These are phyloP conservation scores for Sporothrix phasma DNA, from an alignment of 2,329 filamentous ascomycete species.

Conservation along the genomic window DNA sequence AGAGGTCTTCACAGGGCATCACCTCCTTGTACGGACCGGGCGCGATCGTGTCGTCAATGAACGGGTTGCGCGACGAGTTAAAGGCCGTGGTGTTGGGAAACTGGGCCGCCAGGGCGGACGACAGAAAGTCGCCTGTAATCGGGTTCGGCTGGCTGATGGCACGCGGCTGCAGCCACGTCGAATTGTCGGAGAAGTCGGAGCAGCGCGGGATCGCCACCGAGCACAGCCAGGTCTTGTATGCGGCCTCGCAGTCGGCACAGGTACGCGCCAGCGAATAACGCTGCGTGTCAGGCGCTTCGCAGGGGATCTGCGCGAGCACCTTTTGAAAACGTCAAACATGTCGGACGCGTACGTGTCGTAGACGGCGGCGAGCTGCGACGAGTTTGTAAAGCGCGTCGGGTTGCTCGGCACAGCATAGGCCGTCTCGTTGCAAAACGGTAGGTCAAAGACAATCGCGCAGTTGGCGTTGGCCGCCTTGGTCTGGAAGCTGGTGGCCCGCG, in stretches of 20 bases:
- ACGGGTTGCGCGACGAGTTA: conserved; percentile 55
- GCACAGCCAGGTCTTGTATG: conserved; percentile 94
- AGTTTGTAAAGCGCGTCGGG: conserved; percentile 48
- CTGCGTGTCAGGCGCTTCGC: conserved; percentile 62
- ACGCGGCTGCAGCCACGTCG: conserved; percentile 52
- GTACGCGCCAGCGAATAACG: conserved; percentile 70
- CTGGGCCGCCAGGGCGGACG: conserved; percentile 24
- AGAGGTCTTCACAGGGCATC: conserved; percentile 78
- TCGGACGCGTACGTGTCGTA: conserved; percentile 67
- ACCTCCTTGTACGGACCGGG: conserved; percentile 94
- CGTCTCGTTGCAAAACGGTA: conserved; percentile 80
- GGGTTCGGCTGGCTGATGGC: conserved; percentile 63
- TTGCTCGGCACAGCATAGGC: conserved; percentile 89
- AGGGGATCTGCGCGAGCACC: conserved; percentile 73
- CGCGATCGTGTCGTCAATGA: conserved; percentile 60
- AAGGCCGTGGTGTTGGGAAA: conserved; percentile 29
- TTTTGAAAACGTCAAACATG: conserved; percentile 73
- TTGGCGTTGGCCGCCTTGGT: conserved; percentile 59
- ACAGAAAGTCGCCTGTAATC: conserved; percentile 50
- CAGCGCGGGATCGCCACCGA: conserved; percentile 87
- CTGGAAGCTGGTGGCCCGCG: conserved; percentile 58
- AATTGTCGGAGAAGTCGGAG: conserved; percentile 57
- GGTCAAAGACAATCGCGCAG: conserved; percentile 75
- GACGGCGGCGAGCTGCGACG: conserved; percentile 51
- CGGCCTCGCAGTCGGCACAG: conserved; percentile 64